These are phyloP conservation scores for Sugiyamaella sp. DNA, from an alignment of 1,139 yeast species.

Conservation along the genomic window DNA sequence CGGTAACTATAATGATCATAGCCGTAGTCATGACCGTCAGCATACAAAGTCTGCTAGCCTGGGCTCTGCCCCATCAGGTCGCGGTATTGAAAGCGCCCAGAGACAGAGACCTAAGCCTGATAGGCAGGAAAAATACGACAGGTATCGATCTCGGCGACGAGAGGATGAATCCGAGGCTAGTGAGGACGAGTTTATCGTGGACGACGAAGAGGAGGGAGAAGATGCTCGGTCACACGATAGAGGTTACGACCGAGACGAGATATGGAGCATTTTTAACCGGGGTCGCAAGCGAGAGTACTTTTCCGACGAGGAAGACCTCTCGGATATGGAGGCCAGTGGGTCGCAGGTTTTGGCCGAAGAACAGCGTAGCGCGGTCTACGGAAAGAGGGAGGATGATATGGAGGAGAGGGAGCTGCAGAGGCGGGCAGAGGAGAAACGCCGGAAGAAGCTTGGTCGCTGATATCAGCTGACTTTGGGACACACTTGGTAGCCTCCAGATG, in stretches of 20 bases:
- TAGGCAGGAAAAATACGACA: neutral
- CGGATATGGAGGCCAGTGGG: conserved; percentile 95
- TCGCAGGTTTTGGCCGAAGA: conserved; percentile 85
- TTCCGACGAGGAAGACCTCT: conserved; percentile 59
- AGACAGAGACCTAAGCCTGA: neutral
- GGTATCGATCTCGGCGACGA: neutral
- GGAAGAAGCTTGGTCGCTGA: conserved; percentile 19
- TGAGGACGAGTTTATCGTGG: conserved; percentile 44
- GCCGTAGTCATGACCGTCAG: too few relatives aligned
- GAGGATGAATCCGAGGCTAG: conserved; percentile 31
- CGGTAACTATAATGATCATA: too few relatives aligned
- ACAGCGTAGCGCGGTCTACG: conserved; percentile 59
- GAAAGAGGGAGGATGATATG: conserved; percentile 63
- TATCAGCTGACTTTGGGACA: neutral
- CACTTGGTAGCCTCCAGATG: neutral
- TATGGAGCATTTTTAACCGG: conserved; percentile 81
- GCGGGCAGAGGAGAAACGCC: conserved; percentile 49
- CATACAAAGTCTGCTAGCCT: too few relatives aligned
- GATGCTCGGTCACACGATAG: conserved; percentile 28
- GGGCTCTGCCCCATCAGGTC: neutral
- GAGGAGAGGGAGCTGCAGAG: conserved; percentile 64
- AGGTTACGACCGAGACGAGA: conserved; percentile 79
- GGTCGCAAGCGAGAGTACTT: conserved; percentile 55
- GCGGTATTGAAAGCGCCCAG: neutral
- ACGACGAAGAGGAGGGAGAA: conserved; percentile 41